A percentile compares a stretch with the other conserved stretches of the same genome.
phyloP scores from a whole-genome alignment of 345 rosid species.

The Eucalyptus erythrocorys region DNA sequence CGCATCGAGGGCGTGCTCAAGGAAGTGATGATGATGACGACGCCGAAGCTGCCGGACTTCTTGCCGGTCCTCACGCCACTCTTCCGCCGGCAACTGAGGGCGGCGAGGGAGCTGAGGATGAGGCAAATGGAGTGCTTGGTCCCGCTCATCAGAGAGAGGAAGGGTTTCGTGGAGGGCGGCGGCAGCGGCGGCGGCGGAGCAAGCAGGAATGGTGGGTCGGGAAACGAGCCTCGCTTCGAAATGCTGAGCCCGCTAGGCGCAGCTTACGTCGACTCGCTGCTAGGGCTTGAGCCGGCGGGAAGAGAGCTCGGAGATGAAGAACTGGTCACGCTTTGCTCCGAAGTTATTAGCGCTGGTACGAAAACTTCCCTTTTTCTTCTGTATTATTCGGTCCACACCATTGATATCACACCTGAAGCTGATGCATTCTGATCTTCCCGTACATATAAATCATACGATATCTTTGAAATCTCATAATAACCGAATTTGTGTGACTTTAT shows the following conservation, averaged over 20 bases:
- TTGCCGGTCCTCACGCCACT: slow-evolving; percentile 66
- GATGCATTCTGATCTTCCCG: not conserved
- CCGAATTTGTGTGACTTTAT: not conserved
- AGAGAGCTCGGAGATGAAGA: slow-evolving; percentile 60
- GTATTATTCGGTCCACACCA: not conserved
- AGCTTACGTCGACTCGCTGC: slow-evolving; percentile 81
- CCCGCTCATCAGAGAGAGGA: slow-evolving; percentile 60
- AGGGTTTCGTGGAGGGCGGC: slow-evolving; percentile 35
- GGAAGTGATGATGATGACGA: slow-evolving; percentile 78
- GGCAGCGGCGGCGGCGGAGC: not conserved
- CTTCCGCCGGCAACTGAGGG: slow-evolving; percentile 47
- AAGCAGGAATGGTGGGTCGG: not conserved
- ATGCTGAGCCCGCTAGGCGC: slow-evolving; percentile 97
- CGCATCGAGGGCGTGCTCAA: slow-evolving; percentile 60
- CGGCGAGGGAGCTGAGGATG: slow-evolving; percentile 57
- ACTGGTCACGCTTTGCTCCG: slow-evolving; percentile 78
- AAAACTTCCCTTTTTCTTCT: not conserved
- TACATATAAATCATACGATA: not conserved
- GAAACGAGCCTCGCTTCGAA: not conserved
- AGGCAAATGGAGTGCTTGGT: slow-evolving; percentile 66
- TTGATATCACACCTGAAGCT: not conserved
- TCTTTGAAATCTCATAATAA: not conserved
- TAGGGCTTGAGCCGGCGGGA: slow-evolving; percentile 29
- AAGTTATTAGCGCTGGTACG: slow-evolving; percentile 66
- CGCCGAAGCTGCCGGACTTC: slow-evolving; percentile 71